phyloP scores from a whole-genome alignment of 768 basidiomycete genomes.

The Collybia sordida region DNA sequence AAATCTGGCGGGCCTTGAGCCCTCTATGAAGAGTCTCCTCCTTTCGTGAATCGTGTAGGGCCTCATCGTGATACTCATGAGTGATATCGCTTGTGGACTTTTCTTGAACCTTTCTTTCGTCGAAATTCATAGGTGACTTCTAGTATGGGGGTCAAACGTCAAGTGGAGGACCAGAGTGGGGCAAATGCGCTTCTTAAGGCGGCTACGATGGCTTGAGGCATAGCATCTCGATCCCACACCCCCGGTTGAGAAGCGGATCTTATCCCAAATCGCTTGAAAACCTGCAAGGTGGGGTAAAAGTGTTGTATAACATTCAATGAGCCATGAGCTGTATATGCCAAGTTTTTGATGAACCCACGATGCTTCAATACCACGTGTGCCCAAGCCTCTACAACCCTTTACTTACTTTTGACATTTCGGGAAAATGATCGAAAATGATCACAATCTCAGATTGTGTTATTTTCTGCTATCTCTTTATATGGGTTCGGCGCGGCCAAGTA shows the following conservation, averaged over 20 bases:
- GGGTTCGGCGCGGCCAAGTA: background rate
- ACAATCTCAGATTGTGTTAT: background rate
- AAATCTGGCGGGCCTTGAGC: conserved; percentile 51
- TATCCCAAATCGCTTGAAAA: background rate
- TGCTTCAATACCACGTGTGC: too few species aligned
- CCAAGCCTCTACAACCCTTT: too few species aligned
- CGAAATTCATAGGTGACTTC: conserved; percentile 18
- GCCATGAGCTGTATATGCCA: background rate
- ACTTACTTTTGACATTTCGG: too few species aligned
- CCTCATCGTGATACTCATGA: conserved; percentile 21
- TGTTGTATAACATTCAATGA: background rate
- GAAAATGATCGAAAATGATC: conserved; percentile 1
- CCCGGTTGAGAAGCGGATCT: conserved; percentile 5
- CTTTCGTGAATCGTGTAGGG: conserved; percentile 31
- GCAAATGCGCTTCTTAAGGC: conserved; percentile 5
- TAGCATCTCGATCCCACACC: too few species aligned
- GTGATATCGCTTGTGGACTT: conserved; percentile 17
- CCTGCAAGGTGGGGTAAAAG: background rate
- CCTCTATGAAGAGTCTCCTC: conserved; percentile 44
- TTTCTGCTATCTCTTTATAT: background rate
- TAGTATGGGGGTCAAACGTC: too few species aligned
- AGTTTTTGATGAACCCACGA: background rate
- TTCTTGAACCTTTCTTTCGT: conserved; percentile 23
- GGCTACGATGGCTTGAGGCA: too few species aligned
- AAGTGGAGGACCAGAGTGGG: too few species aligned